Conservation (phyloP, 2,329 filamentous ascomycete genomes). For the Exophiala mesophila region DNA sequence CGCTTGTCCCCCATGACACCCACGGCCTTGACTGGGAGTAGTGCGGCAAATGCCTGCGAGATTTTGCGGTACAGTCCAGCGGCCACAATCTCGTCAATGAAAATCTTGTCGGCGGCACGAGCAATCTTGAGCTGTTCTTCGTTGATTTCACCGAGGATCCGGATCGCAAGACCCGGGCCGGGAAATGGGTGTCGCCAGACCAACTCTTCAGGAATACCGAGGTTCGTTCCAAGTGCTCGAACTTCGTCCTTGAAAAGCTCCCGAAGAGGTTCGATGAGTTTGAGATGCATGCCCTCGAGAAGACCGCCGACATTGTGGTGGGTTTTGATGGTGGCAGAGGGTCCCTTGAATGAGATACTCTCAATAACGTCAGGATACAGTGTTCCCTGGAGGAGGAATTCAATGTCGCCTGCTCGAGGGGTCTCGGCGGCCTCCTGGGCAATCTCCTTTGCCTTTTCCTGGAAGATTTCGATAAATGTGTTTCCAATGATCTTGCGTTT, state of each 20-base stretch:
- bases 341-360: slow-evolving; percentile 68
- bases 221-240: slow-evolving; percentile 60
- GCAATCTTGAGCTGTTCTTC: slow-evolving; percentile 72
- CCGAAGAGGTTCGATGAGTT: slow-evolving; percentile 67
- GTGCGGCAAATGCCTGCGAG: slow-evolving; percentile 64
- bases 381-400: slow-evolving; percentile 84
- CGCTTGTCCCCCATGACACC: slow-evolving; percentile 67
- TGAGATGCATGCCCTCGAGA: slow-evolving; percentile 52
- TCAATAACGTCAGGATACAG: slow-evolving; percentile 72
- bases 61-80: slow-evolving; percentile 53
- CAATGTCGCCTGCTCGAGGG: slow-evolving; percentile 65
- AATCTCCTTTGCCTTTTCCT: slow-evolving; percentile 70
- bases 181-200: slow-evolving; percentile 76
- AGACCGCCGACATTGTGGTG: slow-evolving; percentile 70
- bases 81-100: slow-evolving; percentile 42
- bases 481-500: slow-evolving; percentile 89
- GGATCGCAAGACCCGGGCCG: slow-evolving; percentile 69
- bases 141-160: slow-evolving; percentile 80
- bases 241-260: slow-evolving; percentile 85
- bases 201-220: slow-evolving; percentile 68
- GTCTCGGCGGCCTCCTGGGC: slow-evolving; percentile 66
- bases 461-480: slow-evolving; percentile 77
- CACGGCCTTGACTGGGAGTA: slow-evolving; percentile 61
- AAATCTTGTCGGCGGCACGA: slow-evolving; percentile 42
- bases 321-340: slow-evolving; percentile 67